Conservation (phyloP, 2,329 filamentous ascomycete genomes). For the Alternaria brassicae region DNA sequence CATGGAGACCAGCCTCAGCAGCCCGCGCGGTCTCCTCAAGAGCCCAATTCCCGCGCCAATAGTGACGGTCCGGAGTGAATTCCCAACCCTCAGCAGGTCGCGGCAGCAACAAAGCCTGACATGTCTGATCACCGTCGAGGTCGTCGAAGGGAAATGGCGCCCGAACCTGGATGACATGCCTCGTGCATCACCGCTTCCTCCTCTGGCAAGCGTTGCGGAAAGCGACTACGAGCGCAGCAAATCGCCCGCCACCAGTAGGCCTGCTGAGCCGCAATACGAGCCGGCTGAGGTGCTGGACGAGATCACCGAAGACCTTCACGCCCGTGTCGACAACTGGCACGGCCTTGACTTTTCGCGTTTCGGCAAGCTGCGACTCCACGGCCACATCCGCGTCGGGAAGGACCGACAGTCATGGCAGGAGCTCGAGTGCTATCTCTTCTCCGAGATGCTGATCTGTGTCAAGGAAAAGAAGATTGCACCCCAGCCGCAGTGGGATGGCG, state of each 20-base stretch:
- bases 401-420: constrained; percentile 98
- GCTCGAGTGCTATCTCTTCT: constrained; percentile 94
- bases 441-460: constrained; percentile 98
- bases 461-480: constrained; percentile 85
- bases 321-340: constrained; percentile 98
- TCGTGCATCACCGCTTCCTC: constrained; percentile 58
- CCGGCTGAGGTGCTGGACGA: constrained; percentile 78
- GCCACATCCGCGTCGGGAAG: constrained; percentile 90
- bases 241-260: constrained; percentile 63
- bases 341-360: constrained; percentile 93
- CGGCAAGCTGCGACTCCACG: constrained; percentile 88
- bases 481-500: constrained; percentile 71
- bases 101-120: constrained; percentile 94
- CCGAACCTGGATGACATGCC: constrained; percentile 81
- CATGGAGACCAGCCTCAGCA: constrained; percentile 85
- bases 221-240: constrained; percentile 58
- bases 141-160: constrained; percentile 89
- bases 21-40: constrained; percentile 72
- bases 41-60: constrained; percentile 90
- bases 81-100: constrained; percentile 89
- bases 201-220: constrained; percentile 57
- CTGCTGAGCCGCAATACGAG: constrained; percentile 67
- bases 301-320: constrained; percentile 83
- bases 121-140: constrained; percentile 91
- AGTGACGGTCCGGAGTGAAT: constrained; percentile 96